Base-by-base conservation (phyloP, 768 basidiomycete species). In the Amanita subjunquillea region DNA sequence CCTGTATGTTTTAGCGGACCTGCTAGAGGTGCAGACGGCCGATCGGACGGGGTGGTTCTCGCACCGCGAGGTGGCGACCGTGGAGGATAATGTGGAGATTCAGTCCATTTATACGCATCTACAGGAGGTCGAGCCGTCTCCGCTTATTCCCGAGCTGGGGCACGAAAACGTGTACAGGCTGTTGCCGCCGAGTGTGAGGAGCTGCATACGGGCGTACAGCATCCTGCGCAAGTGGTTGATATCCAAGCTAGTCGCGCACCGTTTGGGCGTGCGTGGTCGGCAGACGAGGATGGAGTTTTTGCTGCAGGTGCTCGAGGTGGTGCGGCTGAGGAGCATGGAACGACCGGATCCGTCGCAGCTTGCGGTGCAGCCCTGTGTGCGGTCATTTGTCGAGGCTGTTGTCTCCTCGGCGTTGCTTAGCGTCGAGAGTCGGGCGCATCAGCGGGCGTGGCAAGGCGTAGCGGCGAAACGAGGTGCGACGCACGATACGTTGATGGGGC, bases 31-130 rank as follows among this genome's bases (percentile, higher is more conserved):
- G 0, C 90, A 92, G 64, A 82, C 79, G 2, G 77, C 80, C 13
- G 90, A 92, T 62, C 79, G 82, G 30, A 83, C 79, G 2, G 90
- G 86, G 2, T 92, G 90, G 89, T 87, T 90, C 65, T 69, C 73
- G 3, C 51, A 68, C 30, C 72, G 79, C 50, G 88, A 91, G n/a
- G 62, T 71, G 0, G 66, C 65, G 13, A 66, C 72, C 0, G 64
- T 69, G 44, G 75, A 79, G 9, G 90, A 92, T 44, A 70, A 74
- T 3, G 71, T 82, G n/a, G 86, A 90, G 56, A 82, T 91, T 43
- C 87, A 91, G 62, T 83, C 78, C 22, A 83, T 92, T 57, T 84
- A 87, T 63, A 76, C 81, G 2, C 80, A 87, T 58, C 66, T 92
- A 32, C 75, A 78, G 57, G 83, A 88, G 39, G 75, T 89, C 38